Base-by-base conservation (phyloP, 2,329 filamentous ascomycete species). In the Cladosporium sp. region DNA sequence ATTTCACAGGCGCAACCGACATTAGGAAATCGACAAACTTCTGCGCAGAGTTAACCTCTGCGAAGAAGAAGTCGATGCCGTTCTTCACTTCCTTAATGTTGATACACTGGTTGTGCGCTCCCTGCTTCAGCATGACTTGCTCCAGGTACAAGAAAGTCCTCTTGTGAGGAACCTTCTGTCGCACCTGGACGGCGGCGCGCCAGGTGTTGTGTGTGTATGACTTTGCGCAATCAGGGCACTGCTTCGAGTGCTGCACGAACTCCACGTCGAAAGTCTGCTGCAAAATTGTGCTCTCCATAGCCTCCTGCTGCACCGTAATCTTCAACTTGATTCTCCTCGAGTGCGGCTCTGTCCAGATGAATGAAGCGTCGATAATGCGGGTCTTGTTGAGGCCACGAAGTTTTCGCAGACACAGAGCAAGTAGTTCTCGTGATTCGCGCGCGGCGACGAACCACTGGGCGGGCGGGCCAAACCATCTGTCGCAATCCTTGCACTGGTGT, bases 281-380 rank as follows among this genome's bases (percentile, higher is more conserved):
- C 73, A 99, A 77, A 67, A 90, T 89, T 11, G 87, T 88, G 44
- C 86, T 87, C 72, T 89, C 82, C 72, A 85, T 86, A 50, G 86
- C 86, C 76, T 89, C 85, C 71, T 87, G 85, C 75, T 98, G 95
- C 57, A 98, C 89, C 0, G 95, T 98, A 78, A 99, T 89, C 83
- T 97, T 97, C 78, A 98, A 89, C 80, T 93, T 96, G 69, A 98
- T 86, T 77, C 95, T 85, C 75, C 92, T 86, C 73, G 93, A 97
- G 81, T 99, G 95, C 12, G 95, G 94, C 79, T 99, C 95, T 1
- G 95, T 99, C 95, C 95, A 99, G 76, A 98, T 91, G 77, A 98
- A 99, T 73, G 88, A 91, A 56, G 95, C 95, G 77, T 99, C 95
- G 74, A 97, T 93, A 74, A 99, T 95, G 68, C 95, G 87, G 71